Conservation (phyloP, 2,329 filamentous ascomycete genomes). For the Aspergillus sp. region DNA sequence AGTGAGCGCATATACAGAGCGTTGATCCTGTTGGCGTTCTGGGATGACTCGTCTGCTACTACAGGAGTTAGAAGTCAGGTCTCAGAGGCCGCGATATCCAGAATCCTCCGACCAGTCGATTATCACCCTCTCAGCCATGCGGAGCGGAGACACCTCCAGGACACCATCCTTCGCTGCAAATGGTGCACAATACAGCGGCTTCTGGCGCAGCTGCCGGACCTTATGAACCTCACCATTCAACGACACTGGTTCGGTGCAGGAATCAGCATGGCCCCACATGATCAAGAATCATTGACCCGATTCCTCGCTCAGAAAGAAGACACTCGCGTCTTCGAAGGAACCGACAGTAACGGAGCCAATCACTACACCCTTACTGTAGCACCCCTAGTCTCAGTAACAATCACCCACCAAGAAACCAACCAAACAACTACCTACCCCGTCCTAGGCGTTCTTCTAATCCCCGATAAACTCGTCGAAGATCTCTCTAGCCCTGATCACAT, state of each 20-base stretch:
- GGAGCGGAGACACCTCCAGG: constrained; percentile 37
- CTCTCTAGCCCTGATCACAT: constrained; percentile 36
- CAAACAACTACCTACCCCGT: constrained; percentile 15
- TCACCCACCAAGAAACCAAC: constrained; percentile 19
- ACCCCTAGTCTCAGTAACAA: constrained; percentile 22
- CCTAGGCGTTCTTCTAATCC: constrained; percentile 23
- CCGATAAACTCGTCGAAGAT: constrained; percentile 19
- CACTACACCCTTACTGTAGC: constrained; percentile 26
- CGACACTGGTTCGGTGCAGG: constrained; percentile 35
- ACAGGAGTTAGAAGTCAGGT: not conserved
- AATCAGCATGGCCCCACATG: constrained; percentile 22
- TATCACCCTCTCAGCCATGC: constrained; percentile 32
- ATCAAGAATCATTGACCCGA: constrained; percentile 20
- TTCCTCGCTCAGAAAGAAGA: constrained; percentile 26
- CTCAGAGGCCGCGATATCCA: constrained; percentile 24
- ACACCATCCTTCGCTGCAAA: constrained; percentile 35
- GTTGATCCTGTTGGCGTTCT: constrained; percentile 45
- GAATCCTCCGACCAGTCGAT: constrained; percentile 38
- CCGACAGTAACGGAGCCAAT: constrained; percentile 3
- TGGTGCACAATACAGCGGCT: constrained; percentile 45
- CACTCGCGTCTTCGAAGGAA: constrained; percentile 20
- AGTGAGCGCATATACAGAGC: constrained; percentile 44
- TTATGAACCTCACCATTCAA: constrained; percentile 37
- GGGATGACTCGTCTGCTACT: constrained; percentile 28
- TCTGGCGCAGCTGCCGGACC: constrained; percentile 33